A percentile compares a stretch with the other conserved stretches of the same genome.
Evolutionary conservation across 345 rosid genomes (phyloP).

Genomic region (Punica granatum): DNA sequence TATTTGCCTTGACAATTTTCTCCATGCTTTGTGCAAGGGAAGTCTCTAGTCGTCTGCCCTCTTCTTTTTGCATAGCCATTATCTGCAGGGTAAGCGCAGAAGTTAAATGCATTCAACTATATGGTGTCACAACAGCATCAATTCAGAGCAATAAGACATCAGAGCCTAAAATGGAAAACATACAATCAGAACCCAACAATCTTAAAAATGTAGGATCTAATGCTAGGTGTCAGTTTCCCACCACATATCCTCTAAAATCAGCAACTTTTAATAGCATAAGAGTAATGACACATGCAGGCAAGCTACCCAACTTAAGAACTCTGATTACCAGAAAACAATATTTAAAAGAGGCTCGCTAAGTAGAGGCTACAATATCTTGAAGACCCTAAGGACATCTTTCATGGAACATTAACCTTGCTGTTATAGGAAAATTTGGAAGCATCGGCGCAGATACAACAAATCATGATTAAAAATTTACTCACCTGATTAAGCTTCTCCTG

Average conservation of each 20-base stretch:
- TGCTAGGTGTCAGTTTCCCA: background rate
- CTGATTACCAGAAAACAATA: background rate
- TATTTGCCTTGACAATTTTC: too few relatives aligned
- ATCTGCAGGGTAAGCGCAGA: conserved; percentile 37
- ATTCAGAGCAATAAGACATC: background rate
- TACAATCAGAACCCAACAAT: background rate
- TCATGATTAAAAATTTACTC: conserved; percentile 15
- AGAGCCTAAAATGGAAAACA: background rate
- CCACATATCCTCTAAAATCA: background rate
- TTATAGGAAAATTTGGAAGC: too few relatives aligned
- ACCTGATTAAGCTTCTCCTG: conserved; percentile 82
- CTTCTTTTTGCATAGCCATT: conserved; percentile 56
- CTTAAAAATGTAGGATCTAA: background rate
- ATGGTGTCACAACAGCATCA: background rate
- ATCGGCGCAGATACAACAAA: too few relatives aligned
- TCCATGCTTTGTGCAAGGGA: too few relatives aligned
- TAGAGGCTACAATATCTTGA: too few relatives aligned
- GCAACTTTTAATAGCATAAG: background rate
- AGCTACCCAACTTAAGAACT: background rate
- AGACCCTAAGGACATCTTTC: too few relatives aligned
- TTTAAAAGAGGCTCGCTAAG: too few relatives aligned
- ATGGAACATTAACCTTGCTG: background rate
- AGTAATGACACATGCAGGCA: background rate
- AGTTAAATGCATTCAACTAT: background rate
- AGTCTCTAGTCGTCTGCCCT: too few relatives aligned